Evolutionary conservation across 345 rosid genomes (phyloP), one percentile per base, ranked within the genome.

Genomic region (Murraya paniculata): DNA sequence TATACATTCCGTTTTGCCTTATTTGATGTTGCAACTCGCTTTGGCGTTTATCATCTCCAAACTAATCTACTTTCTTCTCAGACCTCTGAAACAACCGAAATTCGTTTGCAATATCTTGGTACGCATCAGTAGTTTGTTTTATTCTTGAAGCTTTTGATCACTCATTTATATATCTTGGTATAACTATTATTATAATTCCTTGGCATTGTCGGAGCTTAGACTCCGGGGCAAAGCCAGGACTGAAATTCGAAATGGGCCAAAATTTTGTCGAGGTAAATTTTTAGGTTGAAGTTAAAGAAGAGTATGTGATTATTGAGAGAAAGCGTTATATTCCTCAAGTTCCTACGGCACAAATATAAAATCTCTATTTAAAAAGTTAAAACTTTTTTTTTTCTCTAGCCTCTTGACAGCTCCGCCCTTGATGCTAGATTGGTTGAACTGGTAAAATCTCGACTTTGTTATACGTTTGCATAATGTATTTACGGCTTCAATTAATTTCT

Each of bases 61-160:
- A 14, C 4, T 22, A 0, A 4, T 86, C 16, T 75, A 82, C 70
- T 50, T 77, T 38, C 13, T 83, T 60, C 80, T 86, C 31, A 81
- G 80, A 68, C 87, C 85, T 18, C 71, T 84, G 55, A 71, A 58
- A 68, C 82, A 81, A 33, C 77, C 85, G 2, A 72, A 60, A 64
- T 67, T 77, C 67, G 80, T 86, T n/a, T 79, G 84, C 82, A 41
- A 74, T 45, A 41, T 72, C 69, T 71, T 86, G 81, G 87, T 84
- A 78, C 57, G 72, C 4, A 16, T 6, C 19, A 9, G 35, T 8
- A 57, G 25, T 68, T 39, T 67, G 9, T 2, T 16, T 21, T 66
- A 4, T 22, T 66, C 50, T 36, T 36, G 8, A 30, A 9, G 28
- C 25, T 9, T 10, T 5, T 7, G 18, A 7, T 28, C 18, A 11